Evolutionary conservation across 2,329 filamentous ascomycete genomes (phyloP), one percentile per base, ranked within the genome.

Genomic region (Cladosporium austrohemisphaericum): DNA sequence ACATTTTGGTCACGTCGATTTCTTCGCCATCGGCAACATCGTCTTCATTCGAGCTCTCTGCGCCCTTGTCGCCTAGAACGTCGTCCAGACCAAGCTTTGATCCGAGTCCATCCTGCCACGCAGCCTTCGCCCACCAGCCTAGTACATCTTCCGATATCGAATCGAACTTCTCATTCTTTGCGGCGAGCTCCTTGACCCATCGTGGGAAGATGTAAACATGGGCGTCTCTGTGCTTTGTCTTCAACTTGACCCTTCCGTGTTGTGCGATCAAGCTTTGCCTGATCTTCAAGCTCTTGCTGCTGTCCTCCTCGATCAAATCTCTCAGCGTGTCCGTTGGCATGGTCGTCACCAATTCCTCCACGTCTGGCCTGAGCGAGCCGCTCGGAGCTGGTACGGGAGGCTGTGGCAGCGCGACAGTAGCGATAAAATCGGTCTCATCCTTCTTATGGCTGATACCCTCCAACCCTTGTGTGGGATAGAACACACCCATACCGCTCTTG

Each of bases 121-220:
- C 83, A 1, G 92, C 83, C 67, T 97, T 97, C 26, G 91, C 88
- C 90, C 91, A 95, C 86, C 88, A 95, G 5, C 91, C 90, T 13
- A 97, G 75, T 5, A 96, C 82, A 62, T 97, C 92, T 66, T 97
- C 92, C 25, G 86, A 87, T 40, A 98, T 83, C 49, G 85, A 94
- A 60, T 95, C 88, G 55, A 98, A 81, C 9, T 79, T 83, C 23
- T 91, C 85, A 60, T 96, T 94, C 54, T 78, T 75, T 51, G 81
- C 79, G 33, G 94, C 81, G 66, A 95, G 86, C 47, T 94, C 85
- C 61, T 95, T 80, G 7, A 95, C 79, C 92, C 93, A 97, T 57
- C 82, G 83, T 0, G 93, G 93, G 57, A 98, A 88, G 55, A 98
- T 82, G 68, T 98, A 98, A 51, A 97, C 85, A 64, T 97, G 92